phyloP scores from a whole-genome alignment of 345 rosid species.

The Passiflora organensis region DNA sequence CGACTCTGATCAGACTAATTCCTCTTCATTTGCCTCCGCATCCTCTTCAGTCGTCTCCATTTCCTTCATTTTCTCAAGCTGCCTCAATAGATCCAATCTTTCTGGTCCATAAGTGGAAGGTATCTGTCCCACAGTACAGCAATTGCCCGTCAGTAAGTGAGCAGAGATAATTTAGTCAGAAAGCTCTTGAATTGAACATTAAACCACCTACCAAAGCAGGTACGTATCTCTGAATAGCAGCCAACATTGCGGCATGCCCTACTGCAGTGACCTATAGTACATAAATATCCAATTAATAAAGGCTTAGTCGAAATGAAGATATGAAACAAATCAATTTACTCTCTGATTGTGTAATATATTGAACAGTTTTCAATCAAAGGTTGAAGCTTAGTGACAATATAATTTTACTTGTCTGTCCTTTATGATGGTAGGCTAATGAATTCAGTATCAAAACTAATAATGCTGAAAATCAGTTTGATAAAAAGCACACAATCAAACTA shows the following conservation, averaged over 20 bases:
- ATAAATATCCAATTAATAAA: background rate
- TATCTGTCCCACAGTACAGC: slow-evolving; percentile 46
- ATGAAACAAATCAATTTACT: too few relatives aligned
- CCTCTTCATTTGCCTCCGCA: slow-evolving; percentile 43
- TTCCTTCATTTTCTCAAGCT: slow-evolving; percentile 84
- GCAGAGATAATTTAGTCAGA: background rate
- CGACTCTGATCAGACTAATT: slow-evolving; percentile 35
- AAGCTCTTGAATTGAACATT: slow-evolving; percentile 1
- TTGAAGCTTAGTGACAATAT: too few relatives aligned
- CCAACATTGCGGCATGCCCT: slow-evolving; percentile 95
- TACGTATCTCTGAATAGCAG: slow-evolving; percentile 88
- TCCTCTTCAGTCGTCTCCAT: slow-evolving; percentile 49
- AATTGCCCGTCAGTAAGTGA: slow-evolving; percentile 7
- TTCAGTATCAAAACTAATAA: too few relatives aligned
- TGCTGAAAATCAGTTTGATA: too few relatives aligned
- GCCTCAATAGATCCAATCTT: slow-evolving; percentile 83
- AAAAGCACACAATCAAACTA: too few relatives aligned
- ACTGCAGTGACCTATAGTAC: slow-evolving; percentile 81
- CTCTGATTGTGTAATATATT: too few relatives aligned
- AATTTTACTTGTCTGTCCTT: too few relatives aligned
- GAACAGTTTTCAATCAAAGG: too few relatives aligned
- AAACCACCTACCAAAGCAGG: slow-evolving; percentile 63
- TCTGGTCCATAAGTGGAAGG: slow-evolving; percentile 93
- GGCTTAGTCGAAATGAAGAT: too few relatives aligned
- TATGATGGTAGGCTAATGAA: too few relatives aligned